phyloP scores from a whole-genome alignment of 2,329 filamentous ascomycete genomes.

The Penicillium sp. region DNA sequence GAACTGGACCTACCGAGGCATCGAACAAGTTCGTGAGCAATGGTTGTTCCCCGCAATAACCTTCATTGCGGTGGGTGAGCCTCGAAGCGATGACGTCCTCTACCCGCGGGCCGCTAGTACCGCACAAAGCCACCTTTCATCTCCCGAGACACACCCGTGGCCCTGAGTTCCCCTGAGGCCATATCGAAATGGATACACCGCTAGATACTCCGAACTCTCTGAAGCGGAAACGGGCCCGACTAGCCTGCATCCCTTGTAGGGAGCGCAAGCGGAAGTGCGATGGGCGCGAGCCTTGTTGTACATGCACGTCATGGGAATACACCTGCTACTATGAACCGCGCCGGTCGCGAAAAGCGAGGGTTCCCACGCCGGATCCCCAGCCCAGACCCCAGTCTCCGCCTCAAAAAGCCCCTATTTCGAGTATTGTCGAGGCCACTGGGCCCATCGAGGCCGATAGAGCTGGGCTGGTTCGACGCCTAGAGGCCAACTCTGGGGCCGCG shows the following conservation, averaged over 20 bases:
- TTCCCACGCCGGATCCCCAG: constrained; percentile 2
- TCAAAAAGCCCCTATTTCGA: neutral
- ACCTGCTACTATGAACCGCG: constrained; percentile 29
- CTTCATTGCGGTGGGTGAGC: neutral
- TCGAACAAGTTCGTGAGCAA: neutral
- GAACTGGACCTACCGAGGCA: neutral
- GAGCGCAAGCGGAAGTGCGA: constrained; percentile 36
- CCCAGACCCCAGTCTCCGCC: neutral
- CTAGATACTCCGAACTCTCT: neutral
- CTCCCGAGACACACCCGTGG: neutral
- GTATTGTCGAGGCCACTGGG: neutral
- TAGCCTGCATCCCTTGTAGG: constrained; percentile 33
- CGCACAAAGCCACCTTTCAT: neutral
- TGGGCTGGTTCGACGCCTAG: constrained; percentile 40
- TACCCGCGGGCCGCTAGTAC: neutral
- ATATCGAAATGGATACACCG: neutral
- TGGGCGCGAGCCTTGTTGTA: constrained; percentile 28
- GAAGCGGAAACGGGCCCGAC: constrained; percentile 29
- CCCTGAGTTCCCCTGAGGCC: neutral
- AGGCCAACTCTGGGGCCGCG: constrained; percentile 58
- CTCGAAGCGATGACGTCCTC: neutral
- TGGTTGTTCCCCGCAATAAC: neutral
- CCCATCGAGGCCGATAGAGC: constrained; percentile 7
- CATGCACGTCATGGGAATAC: constrained; percentile 34
- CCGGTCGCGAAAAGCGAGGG: constrained; percentile 4